These are phyloP conservation scores for Termitomyces heimii DNA, from an alignment of 768 basidiomycete species.

Conservation along the genomic window DNA sequence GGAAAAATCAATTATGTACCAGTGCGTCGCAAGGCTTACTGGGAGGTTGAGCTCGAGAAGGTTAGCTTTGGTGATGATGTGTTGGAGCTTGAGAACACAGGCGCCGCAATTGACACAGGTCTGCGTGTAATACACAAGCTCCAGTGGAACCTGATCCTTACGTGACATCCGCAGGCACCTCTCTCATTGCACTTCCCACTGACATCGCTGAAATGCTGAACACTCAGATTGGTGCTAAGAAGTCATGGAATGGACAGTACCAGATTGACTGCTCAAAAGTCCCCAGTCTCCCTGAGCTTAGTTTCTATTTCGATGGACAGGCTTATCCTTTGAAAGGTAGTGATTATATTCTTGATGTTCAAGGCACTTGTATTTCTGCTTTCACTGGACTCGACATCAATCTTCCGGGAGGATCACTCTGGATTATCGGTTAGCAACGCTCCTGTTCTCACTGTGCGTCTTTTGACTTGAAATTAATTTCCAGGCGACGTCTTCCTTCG, in stretches of 20 bases:
- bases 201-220: constrained; percentile 99
- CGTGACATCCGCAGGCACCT: constrained; percentile 78
- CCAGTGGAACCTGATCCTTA: background rate
- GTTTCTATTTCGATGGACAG: constrained; percentile 80
- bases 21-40: constrained; percentile 91
- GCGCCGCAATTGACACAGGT: constrained; percentile 91
- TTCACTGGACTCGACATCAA: constrained; percentile 93
- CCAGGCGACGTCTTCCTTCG: constrained; percentile 87
- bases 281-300: constrained; percentile 74
- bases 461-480: constrained; percentile 1
- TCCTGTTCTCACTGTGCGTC: background rate
- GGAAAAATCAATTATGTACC: constrained; percentile 87
- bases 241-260: constrained; percentile 96
- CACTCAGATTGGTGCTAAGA: constrained; percentile 88
- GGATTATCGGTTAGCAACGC: constrained; percentile 72
- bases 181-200: constrained; percentile 86
- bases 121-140: background rate
- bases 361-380: constrained; percentile 89
- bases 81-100: constrained; percentile 89
- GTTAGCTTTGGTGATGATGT: constrained; percentile 81
- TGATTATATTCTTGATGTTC: constrained; percentile 88
- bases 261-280: constrained; percentile 85
- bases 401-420: constrained; percentile 69
- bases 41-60: constrained; percentile 94
- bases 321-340: constrained; percentile 71